These are phyloP conservation scores for Angomonas deanei DNA, from an alignment of 208 protist species.

Conservation along the genomic window DNA sequence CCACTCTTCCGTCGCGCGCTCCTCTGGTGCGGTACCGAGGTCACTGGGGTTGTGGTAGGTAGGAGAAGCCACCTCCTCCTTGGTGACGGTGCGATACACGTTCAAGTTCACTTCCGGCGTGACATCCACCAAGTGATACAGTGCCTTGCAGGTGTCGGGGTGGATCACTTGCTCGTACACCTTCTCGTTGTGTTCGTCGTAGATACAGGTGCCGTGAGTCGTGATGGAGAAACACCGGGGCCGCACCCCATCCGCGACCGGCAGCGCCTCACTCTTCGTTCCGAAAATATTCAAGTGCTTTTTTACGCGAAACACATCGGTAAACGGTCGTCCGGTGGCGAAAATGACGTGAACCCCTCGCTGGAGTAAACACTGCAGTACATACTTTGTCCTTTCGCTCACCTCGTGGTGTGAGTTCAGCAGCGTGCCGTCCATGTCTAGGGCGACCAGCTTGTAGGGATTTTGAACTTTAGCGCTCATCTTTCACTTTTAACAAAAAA, in stretches of 20 bases:
- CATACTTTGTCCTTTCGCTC: conserved; percentile 19
- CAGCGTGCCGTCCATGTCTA: conserved; percentile 54
- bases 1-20: conserved; percentile 56
- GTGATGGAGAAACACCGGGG: conserved; percentile 58
- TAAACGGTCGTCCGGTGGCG: conserved; percentile 64
- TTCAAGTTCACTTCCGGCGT: conserved; percentile 39
- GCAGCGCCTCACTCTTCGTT: not conserved
- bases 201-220: conserved; percentile 46
- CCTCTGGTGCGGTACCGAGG: conserved; percentile 12
- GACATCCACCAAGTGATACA: conserved; percentile 13
- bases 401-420: conserved; percentile 20
- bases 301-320: conserved; percentile 53
- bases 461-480: not conserved
- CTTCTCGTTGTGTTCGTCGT: conserved; percentile 35
- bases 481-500: conserved; percentile 5
- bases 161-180: conserved; percentile 23
- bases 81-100: conserved; percentile 35
- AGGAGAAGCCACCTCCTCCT: conserved; percentile 15
- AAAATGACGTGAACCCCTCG: conserved; percentile 76
- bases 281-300: conserved; percentile 53
- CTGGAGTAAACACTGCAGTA: conserved; percentile 44
- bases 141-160: conserved; percentile 15
- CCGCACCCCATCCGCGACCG: not conserved
- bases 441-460: conserved; percentile 20
- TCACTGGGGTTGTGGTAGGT: conserved; percentile 51